Percentiles rank a stretch among this genome's conserved stretches.
phyloP scores from a whole-genome alignment of 2,329 filamentous ascomycete genomes.

The Bertia moriformis region DNA sequence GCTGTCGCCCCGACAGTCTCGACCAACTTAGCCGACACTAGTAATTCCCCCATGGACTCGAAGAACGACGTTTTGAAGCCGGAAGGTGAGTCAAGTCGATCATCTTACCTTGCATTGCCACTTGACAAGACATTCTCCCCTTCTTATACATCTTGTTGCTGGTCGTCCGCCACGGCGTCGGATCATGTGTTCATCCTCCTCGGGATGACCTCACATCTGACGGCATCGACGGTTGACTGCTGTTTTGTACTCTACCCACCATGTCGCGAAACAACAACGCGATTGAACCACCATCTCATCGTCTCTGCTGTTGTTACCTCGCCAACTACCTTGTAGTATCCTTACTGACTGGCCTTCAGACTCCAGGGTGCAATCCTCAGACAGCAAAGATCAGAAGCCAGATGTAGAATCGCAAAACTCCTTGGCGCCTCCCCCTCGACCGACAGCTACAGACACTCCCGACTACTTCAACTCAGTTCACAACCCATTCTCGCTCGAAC shows the following conservation, averaged over 20 bases:
- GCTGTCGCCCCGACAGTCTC: background rate
- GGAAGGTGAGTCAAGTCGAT: background rate
- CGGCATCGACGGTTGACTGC: background rate
- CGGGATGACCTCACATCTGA: background rate
- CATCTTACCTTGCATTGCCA: background rate
- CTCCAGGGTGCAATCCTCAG: background rate
- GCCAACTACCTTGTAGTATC: background rate
- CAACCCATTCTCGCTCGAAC: constrained; percentile 59
- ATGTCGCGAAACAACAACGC: background rate
- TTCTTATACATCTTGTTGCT: no score
- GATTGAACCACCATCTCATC: background rate
- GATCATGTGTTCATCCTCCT: background rate
- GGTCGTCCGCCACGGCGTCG: background rate
- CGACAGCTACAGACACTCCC: constrained; percentile 25
- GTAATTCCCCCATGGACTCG: background rate
- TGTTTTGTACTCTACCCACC: background rate
- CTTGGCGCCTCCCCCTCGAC: constrained; percentile 1
- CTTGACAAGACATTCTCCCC: no score
- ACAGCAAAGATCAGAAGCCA: background rate
- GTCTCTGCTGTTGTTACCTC: background rate
- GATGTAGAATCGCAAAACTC: background rate
- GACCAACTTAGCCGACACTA: background rate
- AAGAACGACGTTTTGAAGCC: background rate
- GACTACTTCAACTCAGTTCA: constrained; percentile 49
- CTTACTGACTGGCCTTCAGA: background rate